Evolutionary conservation across 768 basidiomycete species (phyloP), one percentile per base, ranked within the genome.

Genomic region (Suillus subalutaceus): DNA sequence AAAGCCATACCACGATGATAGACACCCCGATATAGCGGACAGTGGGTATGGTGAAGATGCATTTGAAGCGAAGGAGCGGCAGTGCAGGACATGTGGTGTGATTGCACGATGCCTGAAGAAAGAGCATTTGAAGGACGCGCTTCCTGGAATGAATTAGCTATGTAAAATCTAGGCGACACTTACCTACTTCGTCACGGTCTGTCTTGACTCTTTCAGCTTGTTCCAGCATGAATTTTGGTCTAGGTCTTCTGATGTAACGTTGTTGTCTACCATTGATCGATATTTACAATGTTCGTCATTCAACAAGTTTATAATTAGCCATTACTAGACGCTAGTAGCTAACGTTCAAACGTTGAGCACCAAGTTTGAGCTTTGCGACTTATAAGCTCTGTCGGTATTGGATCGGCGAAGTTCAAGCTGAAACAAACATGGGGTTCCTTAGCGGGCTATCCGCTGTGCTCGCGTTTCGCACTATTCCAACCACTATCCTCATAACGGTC

Each of bases 401-500:
- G 9, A 30, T 55, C 20, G 1, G 6, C 32, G 12, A 13, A 12
- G 30, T 43, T 55, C 50, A 30, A 57, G 18, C 6, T 23, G 15
- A n/a, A 37, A 41, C 9, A 40, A 30, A 37, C 63, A 78, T 79
- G 79, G 62, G 44, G 43, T 66, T 78, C 40, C 71, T 70, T 23
- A 66, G 72, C 55, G 67, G 70, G 38, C 16, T 79, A 52, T 37
- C 69, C 63, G 64, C 67, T 46, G 58, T 76, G 41, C 69, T 79
- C n/a, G 75, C 73, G 37, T 86, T 85, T 73, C 72, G 76, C 63
- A 74, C 79, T 1, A 56, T 77, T 13, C 84, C 85, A 0, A 81
- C 83, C 10, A 83, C 86, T 0, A 63, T 86, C 62, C 71, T 89
- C 3, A 74, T 83, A 18, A 67, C 84, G 12, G 58, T 85, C 63